Evolutionary conservation across 2,329 filamentous ascomycete genomes (phyloP), one percentile per base, ranked within the genome.

Genomic region (Graphiopsis chlorocephala): DNA sequence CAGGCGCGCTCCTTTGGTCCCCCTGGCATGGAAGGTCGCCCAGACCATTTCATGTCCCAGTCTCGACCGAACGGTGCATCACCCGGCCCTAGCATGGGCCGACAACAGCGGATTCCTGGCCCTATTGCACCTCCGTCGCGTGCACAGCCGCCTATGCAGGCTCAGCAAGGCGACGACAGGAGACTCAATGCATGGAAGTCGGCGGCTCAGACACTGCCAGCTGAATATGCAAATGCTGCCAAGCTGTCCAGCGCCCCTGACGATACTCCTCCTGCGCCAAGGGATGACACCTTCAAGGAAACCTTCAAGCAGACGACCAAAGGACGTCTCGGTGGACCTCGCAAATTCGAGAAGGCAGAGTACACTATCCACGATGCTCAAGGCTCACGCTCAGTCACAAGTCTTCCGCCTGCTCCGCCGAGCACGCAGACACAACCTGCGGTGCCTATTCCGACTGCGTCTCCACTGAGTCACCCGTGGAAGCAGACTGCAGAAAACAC

Each of bases 111-210:
- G 60, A 66, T 70, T 12, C 75, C 75, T 23, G 70, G 71, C 2
- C 76, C 76, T 1, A 77, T 77, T 48, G 76, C 71, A 12, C 76
- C 76, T 20, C 76, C 76, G 3, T 75, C 73, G 38, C 71, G 74
- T 33, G 67, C 71, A 31, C 74, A 73, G 31, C 68, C 26, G 25
- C 60, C 60, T 2, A 66, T 69, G 58, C 62, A 69, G 61, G 66
- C 64, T 29, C 65, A 68, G 52, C 58, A 35, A 14, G 31, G 28
- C 6, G 63, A 61, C 2, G 63, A 61, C 33, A 55, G 57, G 25
- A 62, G 48, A n/a, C 31, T 62, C 33, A 62, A 70, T 42, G 70
- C 72, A 3, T 77, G 75, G 75, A 70, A 70, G 25, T 68, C 68
- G 10, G 71, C 69, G 17, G 66, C 73, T 3, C 55, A 68, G 3